phyloP scores from a whole-genome alignment of 306 rosid species.

The Acacia crassicarpa region DNA sequence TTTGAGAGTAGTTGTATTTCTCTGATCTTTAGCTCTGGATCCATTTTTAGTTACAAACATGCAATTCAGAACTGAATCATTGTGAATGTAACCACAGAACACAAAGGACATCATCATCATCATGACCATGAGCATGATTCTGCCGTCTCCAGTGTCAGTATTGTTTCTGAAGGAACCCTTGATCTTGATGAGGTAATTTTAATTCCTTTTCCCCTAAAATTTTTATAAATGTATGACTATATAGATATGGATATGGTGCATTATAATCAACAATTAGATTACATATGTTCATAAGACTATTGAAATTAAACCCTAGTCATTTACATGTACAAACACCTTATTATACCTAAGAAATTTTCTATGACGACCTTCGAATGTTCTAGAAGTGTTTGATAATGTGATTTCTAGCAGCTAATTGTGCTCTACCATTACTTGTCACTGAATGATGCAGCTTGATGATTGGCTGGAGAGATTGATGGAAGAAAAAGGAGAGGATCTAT shows the following conservation, averaged over 20 bases:
- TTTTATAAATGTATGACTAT: neutral
- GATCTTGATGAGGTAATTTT: conserved; percentile 81
- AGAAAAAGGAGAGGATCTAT: conserved; percentile 93
- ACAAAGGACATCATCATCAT: conserved; percentile 56
- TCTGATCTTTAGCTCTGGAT: neutral
- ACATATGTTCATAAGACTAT: neutral
- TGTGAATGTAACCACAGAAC: conserved; percentile 46
- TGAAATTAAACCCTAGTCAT: neutral
- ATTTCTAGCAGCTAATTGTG: neutral
- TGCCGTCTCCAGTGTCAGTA: conserved; percentile 76
- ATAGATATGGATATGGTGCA: neutral
- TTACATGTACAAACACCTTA: neutral
- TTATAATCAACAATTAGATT: neutral
- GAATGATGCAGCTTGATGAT: conserved; percentile 64
- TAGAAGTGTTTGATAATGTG: neutral
- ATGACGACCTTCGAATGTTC: neutral
- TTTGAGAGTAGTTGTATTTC: neutral
- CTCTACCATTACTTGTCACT: conserved; percentile 5
- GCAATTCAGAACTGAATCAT: neutral
- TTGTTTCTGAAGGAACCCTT: conserved; percentile 79
- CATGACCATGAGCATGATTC: conserved; percentile 81
- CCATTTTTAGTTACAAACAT: neutral
- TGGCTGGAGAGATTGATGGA: conserved; percentile 89
- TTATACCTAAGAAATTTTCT: neutral
- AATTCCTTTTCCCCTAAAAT: neutral